Percentiles rank a stretch among this genome's conserved stretches.
Evolutionary conservation across 768 basidiomycete genomes (phyloP).

Genomic region (Tulasnella sp.): DNA sequence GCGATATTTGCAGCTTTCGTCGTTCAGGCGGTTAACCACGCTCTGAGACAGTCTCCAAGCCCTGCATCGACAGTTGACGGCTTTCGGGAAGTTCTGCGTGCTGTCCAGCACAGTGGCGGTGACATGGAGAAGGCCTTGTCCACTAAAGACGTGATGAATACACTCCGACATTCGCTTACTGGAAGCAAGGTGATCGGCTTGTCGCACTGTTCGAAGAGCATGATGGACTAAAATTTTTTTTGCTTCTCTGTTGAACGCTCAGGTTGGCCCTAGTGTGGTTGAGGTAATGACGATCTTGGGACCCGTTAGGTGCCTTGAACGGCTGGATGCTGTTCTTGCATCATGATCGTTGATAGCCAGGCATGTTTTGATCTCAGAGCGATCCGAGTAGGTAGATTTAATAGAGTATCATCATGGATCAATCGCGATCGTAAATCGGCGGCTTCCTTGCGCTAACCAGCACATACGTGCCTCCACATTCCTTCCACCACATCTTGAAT

Average conservation of each 20-base stretch:
- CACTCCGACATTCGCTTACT: slow-evolving; percentile 66
- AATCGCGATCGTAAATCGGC: no score
- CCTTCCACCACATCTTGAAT: slow-evolving; percentile 13
- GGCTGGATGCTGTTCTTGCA: slow-evolving; percentile 12
- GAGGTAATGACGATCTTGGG: slow-evolving; percentile 35
- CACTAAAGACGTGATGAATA: slow-evolving; percentile 53
- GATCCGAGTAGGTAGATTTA: no score
- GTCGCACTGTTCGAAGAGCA: slow-evolving; percentile 20
- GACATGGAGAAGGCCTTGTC: slow-evolving; percentile 32
- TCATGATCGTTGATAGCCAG: background rate
- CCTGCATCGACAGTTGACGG: slow-evolving; percentile 30
- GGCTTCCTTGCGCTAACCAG: slow-evolving; percentile 13
- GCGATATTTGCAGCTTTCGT: slow-evolving; percentile 14
- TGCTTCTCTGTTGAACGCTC: background rate
- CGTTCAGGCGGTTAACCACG: background rate
- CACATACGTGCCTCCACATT: slow-evolving; percentile 17
- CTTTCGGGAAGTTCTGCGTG: slow-evolving; percentile 34
- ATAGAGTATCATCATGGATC: no score
- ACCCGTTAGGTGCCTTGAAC: slow-evolving; percentile 20
- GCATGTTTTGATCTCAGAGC: no score
- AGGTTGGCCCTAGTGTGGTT: slow-evolving; percentile 37
- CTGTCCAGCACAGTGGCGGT: slow-evolving; percentile 30
- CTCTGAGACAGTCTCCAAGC: slow-evolving; percentile 26
- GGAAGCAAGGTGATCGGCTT: slow-evolving; percentile 82
- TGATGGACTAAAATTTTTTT: background rate